Base-by-base conservation (phyloP, 495 filamentous ascomycete genomes). In the Lepidopterella palustris region DNA sequence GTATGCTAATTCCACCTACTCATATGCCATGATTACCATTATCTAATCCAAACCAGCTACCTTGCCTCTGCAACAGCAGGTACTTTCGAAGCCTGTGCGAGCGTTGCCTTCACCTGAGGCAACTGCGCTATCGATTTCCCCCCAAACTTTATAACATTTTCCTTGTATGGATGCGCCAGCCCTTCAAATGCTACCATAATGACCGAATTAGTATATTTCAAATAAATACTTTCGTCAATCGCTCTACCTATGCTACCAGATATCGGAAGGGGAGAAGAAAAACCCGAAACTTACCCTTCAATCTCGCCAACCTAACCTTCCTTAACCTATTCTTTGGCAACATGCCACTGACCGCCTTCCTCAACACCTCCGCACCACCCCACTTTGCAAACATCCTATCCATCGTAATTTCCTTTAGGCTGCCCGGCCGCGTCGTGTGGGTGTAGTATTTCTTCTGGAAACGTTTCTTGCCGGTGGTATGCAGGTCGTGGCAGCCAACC, bases 281-380 rank as follows among this genome's bases (percentile, higher is more conserved):
- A 20, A 21, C n/a, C 23, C n/a, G n/a, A 47, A 40, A 76, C 82
- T 71, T 63, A 87, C 85, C 83, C 82, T 96, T 97, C 71, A 98
- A 74, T 66, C 93, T 77, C n/a, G 82, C 88, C 77, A 98, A 73
- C 60, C 95, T 73, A 76, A 87, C 85, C 70, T 93, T 88, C 69
- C 91, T 78, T 66, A 98, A 76, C 64, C 90, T 74, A 75, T 98
- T 98, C 87, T 97, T 98, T 49, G 93, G 93, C 76, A 98, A 73
- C 93, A 98, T 98, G 55, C 93, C 93, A 71, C 85, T 85, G 24
- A 98, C 93, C 10, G 93, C 93, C 73, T 88, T 87, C 62, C 90
- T 80, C 72, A 98, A 73, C 54, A 97, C 87, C 83, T 98, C 93
- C 35, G 87, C 90, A 63, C 93, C 93, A 58, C 93, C 93, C 79